Evolutionary conservation across 169 alveolate genomes (phyloP).

Genomic region (Cryptosporidium meleagridis): DNA sequence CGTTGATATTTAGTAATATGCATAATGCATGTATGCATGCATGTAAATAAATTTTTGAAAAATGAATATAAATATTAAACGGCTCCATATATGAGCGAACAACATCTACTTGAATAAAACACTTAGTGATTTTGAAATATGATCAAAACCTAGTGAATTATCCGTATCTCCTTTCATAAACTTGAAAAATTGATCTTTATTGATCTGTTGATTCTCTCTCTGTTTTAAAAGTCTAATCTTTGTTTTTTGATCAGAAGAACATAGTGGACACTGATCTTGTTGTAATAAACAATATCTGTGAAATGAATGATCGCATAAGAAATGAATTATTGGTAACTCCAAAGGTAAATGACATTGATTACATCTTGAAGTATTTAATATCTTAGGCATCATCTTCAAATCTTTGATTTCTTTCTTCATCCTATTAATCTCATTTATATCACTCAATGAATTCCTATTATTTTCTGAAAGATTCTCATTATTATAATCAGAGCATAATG

Average conservation of each 20-base stretch:
- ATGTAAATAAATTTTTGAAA: neutral
- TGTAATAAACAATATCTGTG: slow-evolving; percentile 60
- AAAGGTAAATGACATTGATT: slow-evolving; percentile 65
- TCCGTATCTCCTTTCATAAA: slow-evolving; percentile 49
- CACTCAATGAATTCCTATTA: slow-evolving; percentile 19
- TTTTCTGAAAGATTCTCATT: slow-evolving; percentile 17
- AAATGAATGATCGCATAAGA: slow-evolving; percentile 69
- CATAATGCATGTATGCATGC: neutral
- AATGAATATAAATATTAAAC: neutral
- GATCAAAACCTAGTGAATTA: slow-evolving; percentile 52
- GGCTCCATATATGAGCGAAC: neutral
- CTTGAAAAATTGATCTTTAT: slow-evolving; percentile 66
- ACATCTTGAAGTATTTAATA: slow-evolving; percentile 43
- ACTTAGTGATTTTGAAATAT: slow-evolving; percentile 61
- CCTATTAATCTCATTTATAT: slow-evolving; percentile 8
- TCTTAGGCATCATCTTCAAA: slow-evolving; percentile 16
- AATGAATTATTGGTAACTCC: slow-evolving; percentile 55
- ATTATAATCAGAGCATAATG: neutral
- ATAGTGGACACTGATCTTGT: slow-evolving; percentile 65
- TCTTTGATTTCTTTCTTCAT: slow-evolving; percentile 49
- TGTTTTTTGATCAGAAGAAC: slow-evolving; percentile 29
- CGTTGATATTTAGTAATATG: too few relatives aligned
- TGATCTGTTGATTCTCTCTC: slow-evolving; percentile 48
- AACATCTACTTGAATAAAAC: slow-evolving; percentile 36
- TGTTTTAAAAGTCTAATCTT: slow-evolving; percentile 44